Evolutionary conservation across 2,329 filamentous ascomycete genomes (phyloP).

Genomic region (Cryoendolithus antarcticus): DNA sequence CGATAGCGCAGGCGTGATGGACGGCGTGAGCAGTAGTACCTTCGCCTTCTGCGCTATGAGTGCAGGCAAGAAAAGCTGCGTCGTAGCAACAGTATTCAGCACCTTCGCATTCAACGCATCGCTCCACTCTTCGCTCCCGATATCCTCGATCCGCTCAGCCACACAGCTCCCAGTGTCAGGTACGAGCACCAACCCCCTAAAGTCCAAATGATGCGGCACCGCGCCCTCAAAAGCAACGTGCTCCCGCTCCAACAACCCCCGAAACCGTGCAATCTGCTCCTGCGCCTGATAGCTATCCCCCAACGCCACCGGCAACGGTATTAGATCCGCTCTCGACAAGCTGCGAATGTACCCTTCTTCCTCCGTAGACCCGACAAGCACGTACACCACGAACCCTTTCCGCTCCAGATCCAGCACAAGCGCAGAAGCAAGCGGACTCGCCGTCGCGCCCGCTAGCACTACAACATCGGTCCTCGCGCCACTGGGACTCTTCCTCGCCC

Average conservation of each 20-base stretch:
- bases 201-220: slow-evolving; percentile 59
- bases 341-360: slow-evolving; percentile 70
- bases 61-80: slow-evolving; percentile 65
- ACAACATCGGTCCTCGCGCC: slow-evolving; percentile 79
- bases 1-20: slow-evolving; percentile 66
- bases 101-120: slow-evolving; percentile 89
- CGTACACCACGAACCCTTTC: slow-evolving; percentile 83
- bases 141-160: slow-evolving; percentile 71
- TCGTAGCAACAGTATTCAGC: slow-evolving; percentile 74
- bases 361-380: slow-evolving; percentile 74
- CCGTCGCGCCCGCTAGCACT: slow-evolving; percentile 78
- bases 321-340: slow-evolving; percentile 68
- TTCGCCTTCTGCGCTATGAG: slow-evolving; percentile 45
- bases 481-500: slow-evolving; percentile 66
- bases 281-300: slow-evolving; percentile 60
- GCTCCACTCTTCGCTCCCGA: slow-evolving; percentile 71
- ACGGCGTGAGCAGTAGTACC: slow-evolving; percentile 66
- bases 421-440: slow-evolving; percentile 70
- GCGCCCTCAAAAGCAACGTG: slow-evolving; percentile 67
- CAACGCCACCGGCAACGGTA: slow-evolving; percentile 70
- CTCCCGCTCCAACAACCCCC: slow-evolving; percentile 56
- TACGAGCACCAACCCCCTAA: slow-evolving; percentile 72
- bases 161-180: slow-evolving; percentile 62
- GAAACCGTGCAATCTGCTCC: slow-evolving; percentile 59
- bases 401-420: slow-evolving; percentile 78